Percentiles rank a stretch among this genome's conserved stretches.
These are phyloP conservation scores for Trametes polyzona DNA, from an alignment of 1,284 basidiomycete genomes.

Conservation along the genomic window DNA sequence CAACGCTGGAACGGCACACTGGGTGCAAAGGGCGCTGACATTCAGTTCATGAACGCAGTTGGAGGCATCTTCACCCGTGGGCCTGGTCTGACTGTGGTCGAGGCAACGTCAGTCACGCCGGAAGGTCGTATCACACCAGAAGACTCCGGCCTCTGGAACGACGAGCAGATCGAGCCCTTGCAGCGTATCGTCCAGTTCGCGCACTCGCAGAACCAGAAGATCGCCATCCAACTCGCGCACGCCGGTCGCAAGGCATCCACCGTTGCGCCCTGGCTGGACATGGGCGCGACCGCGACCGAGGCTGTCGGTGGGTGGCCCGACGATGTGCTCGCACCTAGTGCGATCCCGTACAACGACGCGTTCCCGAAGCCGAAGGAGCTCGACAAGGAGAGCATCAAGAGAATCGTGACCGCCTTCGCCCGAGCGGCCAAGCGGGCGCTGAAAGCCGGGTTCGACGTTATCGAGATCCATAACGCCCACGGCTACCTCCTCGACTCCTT, in stretches of 20 bases:
- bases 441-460: conserved; percentile 47
- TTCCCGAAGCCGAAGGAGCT: conserved; percentile 53
- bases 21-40: neutral
- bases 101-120: conserved; percentile 73
- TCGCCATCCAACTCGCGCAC: conserved; percentile 79
- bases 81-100: conserved; percentile 63
- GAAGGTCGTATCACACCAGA: conserved; percentile 80
- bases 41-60: conserved; percentile 34
- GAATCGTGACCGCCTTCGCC: conserved; percentile 62
- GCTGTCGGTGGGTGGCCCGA: conserved; percentile 68
- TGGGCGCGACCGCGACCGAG: conserved; percentile 38
- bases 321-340: conserved; percentile 63
- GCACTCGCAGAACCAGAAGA: conserved; percentile 63
- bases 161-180: conserved; percentile 68
- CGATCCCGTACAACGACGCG: conserved; percentile 39
- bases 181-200: conserved; percentile 69
- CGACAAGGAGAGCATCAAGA: conserved; percentile 55
- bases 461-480: conserved; percentile 56
- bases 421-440: conserved; percentile 57
- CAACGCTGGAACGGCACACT: too few relatives aligned
- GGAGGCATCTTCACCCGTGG: conserved; percentile 49
- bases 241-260: conserved; percentile 78
- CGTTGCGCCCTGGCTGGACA: conserved; percentile 62
- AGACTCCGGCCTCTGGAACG: conserved; percentile 66
- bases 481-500: conserved; percentile 62